These are phyloP conservation scores for Hordeum pubiflorum DNA, from an alignment of 202 grass and related monocot genomes.

Conservation along the genomic window DNA sequence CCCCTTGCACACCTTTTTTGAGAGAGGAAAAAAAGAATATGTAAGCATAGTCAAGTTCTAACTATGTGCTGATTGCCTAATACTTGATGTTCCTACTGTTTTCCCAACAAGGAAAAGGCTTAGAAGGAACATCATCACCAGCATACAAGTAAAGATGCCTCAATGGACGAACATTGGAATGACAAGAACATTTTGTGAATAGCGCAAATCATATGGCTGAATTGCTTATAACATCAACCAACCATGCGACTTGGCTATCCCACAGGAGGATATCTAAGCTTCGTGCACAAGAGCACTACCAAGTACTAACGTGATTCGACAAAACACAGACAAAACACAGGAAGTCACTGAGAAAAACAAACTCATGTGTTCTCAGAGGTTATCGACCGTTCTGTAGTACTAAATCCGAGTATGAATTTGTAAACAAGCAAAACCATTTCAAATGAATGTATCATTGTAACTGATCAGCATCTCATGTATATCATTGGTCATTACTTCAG, in stretches of 20 bases:
- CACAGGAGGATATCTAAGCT: not conserved
- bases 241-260: not conserved
- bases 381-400: too few relatives aligned
- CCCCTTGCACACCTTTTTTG: not conserved
- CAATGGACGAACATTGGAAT: not conserved
- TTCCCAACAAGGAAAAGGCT: not conserved
- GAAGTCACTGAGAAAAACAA: not conserved
- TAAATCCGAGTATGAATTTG: too few relatives aligned
- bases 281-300: not conserved
- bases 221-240: not conserved
- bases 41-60: not conserved
- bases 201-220: constrained; percentile 1
- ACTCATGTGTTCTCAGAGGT: too few relatives aligned
- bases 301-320: not conserved
- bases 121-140: not conserved
- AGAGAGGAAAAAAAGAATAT: not conserved
- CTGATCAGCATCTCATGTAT: not conserved
- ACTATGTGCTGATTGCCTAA: not conserved
- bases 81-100: not conserved
- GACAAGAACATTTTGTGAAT: not conserved
- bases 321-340: not conserved
- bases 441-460: too few relatives aligned
- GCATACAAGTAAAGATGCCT: not conserved
- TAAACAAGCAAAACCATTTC: too few relatives aligned
- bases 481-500: constrained; percentile 5